Percentiles rank a stretch among this genome's conserved stretches.
Evolutionary conservation across 371 early-diverging fungal species (phyloP).

Genomic region (Saksenaea oblongispora): DNA sequence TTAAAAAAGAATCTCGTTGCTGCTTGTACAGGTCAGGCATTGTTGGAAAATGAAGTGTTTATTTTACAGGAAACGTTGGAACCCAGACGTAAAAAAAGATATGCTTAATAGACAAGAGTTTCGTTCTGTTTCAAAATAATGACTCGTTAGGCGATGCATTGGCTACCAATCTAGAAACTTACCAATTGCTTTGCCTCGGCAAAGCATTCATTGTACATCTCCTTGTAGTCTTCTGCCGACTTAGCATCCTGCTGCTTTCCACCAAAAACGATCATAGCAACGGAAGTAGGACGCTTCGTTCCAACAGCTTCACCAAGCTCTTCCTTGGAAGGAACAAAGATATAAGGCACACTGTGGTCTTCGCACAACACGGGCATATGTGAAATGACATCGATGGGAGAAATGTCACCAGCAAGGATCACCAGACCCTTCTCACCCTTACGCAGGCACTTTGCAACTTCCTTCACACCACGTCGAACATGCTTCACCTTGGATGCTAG

Average conservation of each 20-base stretch:
- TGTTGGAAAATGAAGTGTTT: not conserved
- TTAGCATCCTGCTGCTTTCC: constrained; percentile 72
- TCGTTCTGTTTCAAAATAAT: not conserved
- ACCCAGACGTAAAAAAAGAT: not conserved
- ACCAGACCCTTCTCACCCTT: constrained; percentile 96
- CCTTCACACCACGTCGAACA: constrained; percentile 96
- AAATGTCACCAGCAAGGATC: constrained; percentile 94
- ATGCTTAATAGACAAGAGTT: constrained; percentile 12
- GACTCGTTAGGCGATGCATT: not conserved
- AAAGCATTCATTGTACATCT: constrained; percentile 77
- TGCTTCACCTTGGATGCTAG: constrained; percentile 90
- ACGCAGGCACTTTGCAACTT: constrained; percentile 94
- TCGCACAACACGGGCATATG: constrained; percentile 99
- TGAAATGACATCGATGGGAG: constrained; percentile 96
- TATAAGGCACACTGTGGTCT: constrained; percentile 85
- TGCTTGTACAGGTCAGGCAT: not conserved
- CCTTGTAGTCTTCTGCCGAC: constrained; percentile 80
- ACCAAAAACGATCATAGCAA: constrained; percentile 85
- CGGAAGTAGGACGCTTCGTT: constrained; percentile 95
- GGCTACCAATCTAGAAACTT: constrained; percentile 18
- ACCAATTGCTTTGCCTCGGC: constrained; percentile 69
- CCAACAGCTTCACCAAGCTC: constrained; percentile 89
- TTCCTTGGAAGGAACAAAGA: constrained; percentile 92
- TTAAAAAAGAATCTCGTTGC: no score
- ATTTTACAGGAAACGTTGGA: not conserved